Conservation (phyloP, 306 rosid genomes). For the Prunus fruticosa region DNA sequence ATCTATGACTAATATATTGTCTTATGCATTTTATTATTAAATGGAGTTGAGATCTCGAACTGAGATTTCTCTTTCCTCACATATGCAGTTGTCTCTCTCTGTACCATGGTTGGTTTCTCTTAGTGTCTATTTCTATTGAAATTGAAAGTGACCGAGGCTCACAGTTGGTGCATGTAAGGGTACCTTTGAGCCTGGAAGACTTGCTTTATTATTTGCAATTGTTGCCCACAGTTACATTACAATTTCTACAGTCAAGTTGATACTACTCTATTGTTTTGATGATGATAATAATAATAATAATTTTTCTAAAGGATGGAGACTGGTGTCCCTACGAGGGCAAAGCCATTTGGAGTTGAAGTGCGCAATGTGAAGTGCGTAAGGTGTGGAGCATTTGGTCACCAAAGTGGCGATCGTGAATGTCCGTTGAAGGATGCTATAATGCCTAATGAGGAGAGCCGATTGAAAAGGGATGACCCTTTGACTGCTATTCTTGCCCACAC, state of each 20-base stretch:
- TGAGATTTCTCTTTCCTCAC: background rate
- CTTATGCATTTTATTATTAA: background rate
- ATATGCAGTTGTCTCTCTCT: background rate
- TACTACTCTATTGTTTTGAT: background rate
- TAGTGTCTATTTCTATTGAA: background rate
- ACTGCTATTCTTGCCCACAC: slow-evolving; percentile 82
- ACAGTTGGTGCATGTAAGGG: background rate
- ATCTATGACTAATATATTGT: background rate
- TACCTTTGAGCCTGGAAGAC: background rate
- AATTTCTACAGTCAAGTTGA: background rate
- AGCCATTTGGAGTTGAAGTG: slow-evolving; percentile 93
- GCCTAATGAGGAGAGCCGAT: slow-evolving; percentile 84
- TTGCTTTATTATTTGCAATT: background rate
- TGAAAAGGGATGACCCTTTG: slow-evolving; percentile 95
- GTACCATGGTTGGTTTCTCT: background rate
- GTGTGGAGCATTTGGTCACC: slow-evolving; percentile 89
- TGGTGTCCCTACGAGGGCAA: slow-evolving; percentile 73
- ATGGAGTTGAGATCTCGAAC: background rate
- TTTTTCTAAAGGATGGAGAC: slow-evolving; percentile 70
- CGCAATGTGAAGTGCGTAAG: slow-evolving; percentile 93
- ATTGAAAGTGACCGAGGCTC: background rate
- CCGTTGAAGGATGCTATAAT: slow-evolving; percentile 87
- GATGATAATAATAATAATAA: background rate
- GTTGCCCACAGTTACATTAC: background rate
- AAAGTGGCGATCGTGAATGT: slow-evolving; percentile 98